A percentile compares a stretch with the other conserved stretches of the same genome.
phyloP scores from a whole-genome alignment of 2,329 filamentous ascomycete genomes.

The Talaromyces amestolkiae region DNA sequence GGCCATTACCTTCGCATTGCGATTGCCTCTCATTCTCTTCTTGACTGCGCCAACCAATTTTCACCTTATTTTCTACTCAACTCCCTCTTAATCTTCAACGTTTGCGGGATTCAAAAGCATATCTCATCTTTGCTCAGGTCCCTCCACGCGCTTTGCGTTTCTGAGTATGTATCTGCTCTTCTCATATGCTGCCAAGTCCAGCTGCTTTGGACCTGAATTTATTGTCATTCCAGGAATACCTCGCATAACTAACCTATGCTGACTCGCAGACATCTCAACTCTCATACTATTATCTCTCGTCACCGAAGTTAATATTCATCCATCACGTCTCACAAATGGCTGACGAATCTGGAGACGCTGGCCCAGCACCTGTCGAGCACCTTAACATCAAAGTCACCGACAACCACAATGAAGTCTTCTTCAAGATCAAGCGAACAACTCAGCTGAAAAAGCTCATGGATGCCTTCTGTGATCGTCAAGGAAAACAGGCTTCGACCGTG shows the following conservation, averaged over 20 bases:
- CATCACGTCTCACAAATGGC: conserved; percentile 42
- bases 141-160: background rate
- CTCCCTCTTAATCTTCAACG: background rate
- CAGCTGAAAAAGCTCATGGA: conserved; percentile 97
- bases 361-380: conserved; percentile 65
- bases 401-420: conserved; percentile 99
- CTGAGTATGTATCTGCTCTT: background rate
- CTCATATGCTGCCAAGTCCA: background rate
- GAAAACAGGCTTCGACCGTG: conserved; percentile 79
- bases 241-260: background rate
- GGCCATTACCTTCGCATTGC: conserved; percentile 18
- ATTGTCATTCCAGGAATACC: background rate
- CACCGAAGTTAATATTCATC: background rate
- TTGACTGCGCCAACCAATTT: conserved; percentile 16
- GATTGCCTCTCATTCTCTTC: conserved; percentile 9
- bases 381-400: conserved; percentile 99
- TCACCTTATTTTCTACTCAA: background rate
- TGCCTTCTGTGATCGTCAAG: conserved; percentile 94
- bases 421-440: conserved; percentile 98
- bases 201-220: background rate
- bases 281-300: background rate
- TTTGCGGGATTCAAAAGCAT: background rate
- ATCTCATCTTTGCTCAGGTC: background rate
- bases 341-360: conserved; percentile 30
- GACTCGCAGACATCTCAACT: background rate